Base-by-base conservation (phyloP, 2,329 filamentous ascomycete genomes). In the Mariannaea elegans region DNA sequence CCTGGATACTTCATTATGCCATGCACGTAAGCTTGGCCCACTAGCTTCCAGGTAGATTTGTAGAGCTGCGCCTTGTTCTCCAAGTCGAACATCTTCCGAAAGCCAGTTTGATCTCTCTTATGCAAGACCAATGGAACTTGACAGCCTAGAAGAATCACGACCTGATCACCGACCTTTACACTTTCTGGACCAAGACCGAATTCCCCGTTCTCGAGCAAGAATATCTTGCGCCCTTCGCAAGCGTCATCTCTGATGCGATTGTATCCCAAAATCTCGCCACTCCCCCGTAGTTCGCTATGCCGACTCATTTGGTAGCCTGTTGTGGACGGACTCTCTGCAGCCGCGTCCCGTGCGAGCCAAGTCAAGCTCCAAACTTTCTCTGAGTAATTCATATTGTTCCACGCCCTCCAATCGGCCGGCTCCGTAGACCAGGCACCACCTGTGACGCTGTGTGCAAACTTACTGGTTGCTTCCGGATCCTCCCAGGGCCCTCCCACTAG, bases 241-340 rank as follows among this genome's bases (percentile, higher is more conserved):
- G 58, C 53, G 21, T 61, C 53, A 23, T 61, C 58, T 6, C 58
- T 55, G 2, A 61, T 34, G 6, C 42, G 53, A 34, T 46, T 48
- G 12, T 61, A 61, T 18, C 9, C 7, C n/a, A 27, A 36, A 23
- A 42, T 34, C 8, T 19, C 44, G 3, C 44, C 36, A 12, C 39
- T 13, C 21, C 47, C 36, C 14, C 18, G 16, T 3, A 13, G 18
- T 19, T 61, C 48, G 1, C 7, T 9, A 7, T 61, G 58, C 3
- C 48, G 58, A 18, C 23, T 61, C 58, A 61, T 57, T 10, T 23
- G n/a, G 18, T 61, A 61, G 36, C 58, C 58, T 18, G 56, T 48
- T 9, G 42, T 44, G 4, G n/a, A 24, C n/a, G 7, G 3, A 2
- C 44, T 21, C 36, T 16, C 10, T 13, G 19, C n/a, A n/a, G n/a